Percentiles rank a stretch among this genome's conserved stretches.
phyloP scores from a whole-genome alignment of 2,329 filamentous ascomycete genomes.

The Epichloe hybrida region DNA sequence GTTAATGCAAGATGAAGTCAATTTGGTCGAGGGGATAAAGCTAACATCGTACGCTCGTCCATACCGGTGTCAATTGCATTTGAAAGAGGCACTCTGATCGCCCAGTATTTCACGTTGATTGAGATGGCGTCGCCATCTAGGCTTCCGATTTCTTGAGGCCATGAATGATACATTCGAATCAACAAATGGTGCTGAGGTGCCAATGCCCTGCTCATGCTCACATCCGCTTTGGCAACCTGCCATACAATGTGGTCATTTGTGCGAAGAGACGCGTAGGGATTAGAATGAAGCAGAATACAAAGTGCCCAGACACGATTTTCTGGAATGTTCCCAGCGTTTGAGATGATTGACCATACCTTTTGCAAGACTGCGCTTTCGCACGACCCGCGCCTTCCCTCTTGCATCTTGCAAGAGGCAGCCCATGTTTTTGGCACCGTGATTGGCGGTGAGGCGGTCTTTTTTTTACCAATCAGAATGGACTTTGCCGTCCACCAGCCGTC shows the following conservation, averaged over 20 bases:
- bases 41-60: neutral
- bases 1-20: neutral
- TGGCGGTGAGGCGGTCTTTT: neutral
- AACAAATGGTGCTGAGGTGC: neutral
- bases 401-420: neutral
- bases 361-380: neutral
- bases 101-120: neutral
- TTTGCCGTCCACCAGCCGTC: neutral
- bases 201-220: neutral
- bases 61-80: no score
- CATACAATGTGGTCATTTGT: neutral
- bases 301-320: neutral
- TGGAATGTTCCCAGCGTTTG: no score
- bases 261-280: neutral
- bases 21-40: neutral
- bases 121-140: no score
- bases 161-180: neutral
- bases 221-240: neutral
- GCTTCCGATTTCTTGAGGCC: no score
- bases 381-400: neutral
- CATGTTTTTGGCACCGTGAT: conserved; percentile 4
- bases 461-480: conserved; percentile 3
- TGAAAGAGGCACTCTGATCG: neutral
- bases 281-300: neutral
- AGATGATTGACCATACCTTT: no score